Evolutionary conservation across 768 basidiomycete genomes (phyloP), one percentile per base, ranked within the genome.

Genomic region (Termitomyces titanicus): DNA sequence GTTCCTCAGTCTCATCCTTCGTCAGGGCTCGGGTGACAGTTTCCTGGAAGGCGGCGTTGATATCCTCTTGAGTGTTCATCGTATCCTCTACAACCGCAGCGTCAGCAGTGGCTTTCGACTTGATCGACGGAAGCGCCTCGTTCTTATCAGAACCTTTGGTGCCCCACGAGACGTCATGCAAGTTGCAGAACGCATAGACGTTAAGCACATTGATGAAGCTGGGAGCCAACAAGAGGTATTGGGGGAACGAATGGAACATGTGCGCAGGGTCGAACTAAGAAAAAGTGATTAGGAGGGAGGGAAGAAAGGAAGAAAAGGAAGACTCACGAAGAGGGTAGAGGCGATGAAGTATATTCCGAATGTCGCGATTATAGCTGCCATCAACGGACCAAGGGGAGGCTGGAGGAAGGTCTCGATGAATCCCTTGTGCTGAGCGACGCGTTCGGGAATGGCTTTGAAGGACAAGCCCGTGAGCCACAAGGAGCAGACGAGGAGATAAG

Each of bases 151-250:
- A 89, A 40, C 92, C 94, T 71, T 95, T 94, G 12, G 94, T 95
- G 69, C 94, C 94, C 94, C 94, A 95, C 12, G 88, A 91, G 15
- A 92, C 90, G 70, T 94, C 94, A 69, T 92, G 93, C 71, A 97
- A 75, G 74, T 97, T 97, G 74, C 94, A 96, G 79, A 98, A 98
- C 1, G 95, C 94, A 67, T 98, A 98, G 39, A 95, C 90, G 71
- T 96, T 96, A 58, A 95, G 81, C 42, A 98, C 88, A 67, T 97
- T 98, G 51, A 88, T 92, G 75, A 97, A 96, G 62, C 88, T 91
- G 2, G 92, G 92, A 4, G 95, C 95, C 54, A 98, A 70, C 63
- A 85, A 84, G 48, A 96, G 74, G 68, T 95, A 96, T 68, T 95
- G 95, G 61, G 86, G 75, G 80, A 97, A 94, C 62, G 92, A 94